Percentiles rank a stretch among this genome's conserved stretches.
phyloP scores from a whole-genome alignment of 139 green algal species.

The Tetraselmis chui region DNA sequence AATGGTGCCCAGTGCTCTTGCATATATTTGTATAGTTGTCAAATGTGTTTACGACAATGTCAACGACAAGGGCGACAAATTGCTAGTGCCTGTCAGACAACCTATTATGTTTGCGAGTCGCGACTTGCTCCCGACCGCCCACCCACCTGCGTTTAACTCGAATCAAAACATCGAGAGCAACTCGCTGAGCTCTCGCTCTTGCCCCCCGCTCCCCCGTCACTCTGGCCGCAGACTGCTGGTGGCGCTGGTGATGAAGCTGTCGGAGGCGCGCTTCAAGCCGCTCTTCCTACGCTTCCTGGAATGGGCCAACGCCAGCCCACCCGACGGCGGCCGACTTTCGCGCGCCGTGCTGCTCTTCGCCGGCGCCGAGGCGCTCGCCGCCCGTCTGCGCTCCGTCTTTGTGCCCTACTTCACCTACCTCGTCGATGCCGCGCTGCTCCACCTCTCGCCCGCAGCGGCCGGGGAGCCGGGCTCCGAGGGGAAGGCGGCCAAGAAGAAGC shows the following conservation, averaged over 20 bases:
- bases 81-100: too few relatives aligned
- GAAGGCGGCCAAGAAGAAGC: constrained; percentile 12
- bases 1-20: too few relatives aligned
- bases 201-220: neutral
- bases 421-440: constrained; percentile 10
- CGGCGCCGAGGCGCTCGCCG: constrained; percentile 35
- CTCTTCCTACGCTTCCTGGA: constrained; percentile 82
- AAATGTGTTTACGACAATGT: too few relatives aligned
- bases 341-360: neutral
- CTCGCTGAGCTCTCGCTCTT: too few relatives aligned
- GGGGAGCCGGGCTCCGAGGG: neutral
- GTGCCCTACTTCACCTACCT: constrained; percentile 52
- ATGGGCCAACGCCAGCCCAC: constrained; percentile 48
- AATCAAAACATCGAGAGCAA: too few relatives aligned
- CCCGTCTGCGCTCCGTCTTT: constrained; percentile 75
- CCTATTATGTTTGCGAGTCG: too few relatives aligned
- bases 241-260: constrained; percentile 80
- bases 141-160: too few relatives aligned
- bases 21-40: too few relatives aligned
- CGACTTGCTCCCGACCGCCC: too few relatives aligned
- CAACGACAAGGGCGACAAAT: too few relatives aligned
- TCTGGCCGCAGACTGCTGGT: constrained; percentile 39
- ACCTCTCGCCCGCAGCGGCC: constrained; percentile 1
- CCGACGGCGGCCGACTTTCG: constrained; percentile 1
- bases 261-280: constrained; percentile 81